Conservation (phyloP, 345 rosid species). For the Gossypium mustelinum region DNA sequence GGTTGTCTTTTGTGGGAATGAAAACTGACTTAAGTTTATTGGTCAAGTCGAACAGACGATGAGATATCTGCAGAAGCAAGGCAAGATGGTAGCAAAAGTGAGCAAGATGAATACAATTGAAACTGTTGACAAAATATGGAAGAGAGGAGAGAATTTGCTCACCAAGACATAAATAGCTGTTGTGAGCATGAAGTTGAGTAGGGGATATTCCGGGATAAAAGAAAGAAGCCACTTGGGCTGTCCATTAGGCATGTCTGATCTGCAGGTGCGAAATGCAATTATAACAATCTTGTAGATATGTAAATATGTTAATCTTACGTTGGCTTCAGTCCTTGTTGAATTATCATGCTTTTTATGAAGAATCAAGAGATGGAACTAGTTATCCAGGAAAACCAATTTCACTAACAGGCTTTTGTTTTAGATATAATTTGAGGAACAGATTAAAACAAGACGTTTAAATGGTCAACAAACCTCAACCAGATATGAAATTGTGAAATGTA, state of each 20-base stretch:
- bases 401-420: neutral
- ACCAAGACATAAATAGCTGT: slow-evolving; percentile 84
- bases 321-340: neutral
- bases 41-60: slow-evolving; percentile 75
- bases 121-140: neutral
- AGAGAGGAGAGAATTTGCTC: slow-evolving; percentile 16
- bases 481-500: slow-evolving; percentile 97
- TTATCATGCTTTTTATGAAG: neutral
- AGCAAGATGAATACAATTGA: neutral
- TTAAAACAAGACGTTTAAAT: neutral
- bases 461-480: slow-evolving; percentile 83
- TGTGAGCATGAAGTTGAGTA: slow-evolving; percentile 95
- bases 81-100: slow-evolving; percentile 4
- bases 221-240: slow-evolving; percentile 99
- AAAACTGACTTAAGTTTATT: slow-evolving; percentile 67
- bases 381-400: neutral
- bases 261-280: slow-evolving; percentile 30
- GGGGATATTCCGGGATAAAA: slow-evolving; percentile 82
- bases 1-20: slow-evolving; percentile 73
- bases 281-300: neutral
- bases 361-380: neutral
- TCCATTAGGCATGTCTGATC: slow-evolving; percentile 81
- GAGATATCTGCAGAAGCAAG: slow-evolving; percentile 58
- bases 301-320: neutral
- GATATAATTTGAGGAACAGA: neutral